phyloP scores from a whole-genome alignment of 352 stramenopile species.

The Blastocystis sp. region DNA sequence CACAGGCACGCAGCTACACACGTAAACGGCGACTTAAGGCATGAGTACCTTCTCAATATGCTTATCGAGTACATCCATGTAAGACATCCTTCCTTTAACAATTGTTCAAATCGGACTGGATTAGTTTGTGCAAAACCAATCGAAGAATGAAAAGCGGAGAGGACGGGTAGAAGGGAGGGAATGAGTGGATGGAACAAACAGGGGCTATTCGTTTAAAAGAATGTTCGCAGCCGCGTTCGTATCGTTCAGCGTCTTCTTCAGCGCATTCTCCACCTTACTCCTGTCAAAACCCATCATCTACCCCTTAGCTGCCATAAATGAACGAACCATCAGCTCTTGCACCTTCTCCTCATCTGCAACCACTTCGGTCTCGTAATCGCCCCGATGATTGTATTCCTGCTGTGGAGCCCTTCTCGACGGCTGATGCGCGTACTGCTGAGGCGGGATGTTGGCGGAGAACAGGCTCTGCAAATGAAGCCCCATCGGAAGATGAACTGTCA shows the following conservation, averaged over 20 bases:
- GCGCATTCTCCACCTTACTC: neutral
- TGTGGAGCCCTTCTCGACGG: too few species aligned
- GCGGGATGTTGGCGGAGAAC: neutral
- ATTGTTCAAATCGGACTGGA: neutral
- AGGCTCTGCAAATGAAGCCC: conserved; percentile 6
- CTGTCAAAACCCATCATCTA: conserved; percentile 58
- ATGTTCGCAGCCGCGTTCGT: conserved; percentile 16
- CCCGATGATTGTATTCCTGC: neutral
- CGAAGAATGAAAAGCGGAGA: neutral
- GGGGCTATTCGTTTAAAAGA: neutral
- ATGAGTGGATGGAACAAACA: neutral
- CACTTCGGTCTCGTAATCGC: conserved; percentile 3
- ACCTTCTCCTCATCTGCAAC: conserved; percentile 31
- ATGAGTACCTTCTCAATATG: conserved; percentile 81
- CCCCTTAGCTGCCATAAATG: neutral
- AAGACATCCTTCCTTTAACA: conserved; percentile 5
- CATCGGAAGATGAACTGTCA: neutral
- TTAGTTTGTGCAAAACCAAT: neutral
- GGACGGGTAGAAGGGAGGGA: neutral
- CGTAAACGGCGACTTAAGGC: neutral
- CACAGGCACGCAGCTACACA: conserved; percentile 80
- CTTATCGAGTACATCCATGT: conserved; percentile 79
- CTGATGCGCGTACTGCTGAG: neutral
- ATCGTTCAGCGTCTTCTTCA: conserved; percentile 41
- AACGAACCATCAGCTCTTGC: conserved; percentile 40